Evolutionary conservation across 495 filamentous ascomycete species (phyloP).

Genomic region (Aspergillus sparsus): DNA sequence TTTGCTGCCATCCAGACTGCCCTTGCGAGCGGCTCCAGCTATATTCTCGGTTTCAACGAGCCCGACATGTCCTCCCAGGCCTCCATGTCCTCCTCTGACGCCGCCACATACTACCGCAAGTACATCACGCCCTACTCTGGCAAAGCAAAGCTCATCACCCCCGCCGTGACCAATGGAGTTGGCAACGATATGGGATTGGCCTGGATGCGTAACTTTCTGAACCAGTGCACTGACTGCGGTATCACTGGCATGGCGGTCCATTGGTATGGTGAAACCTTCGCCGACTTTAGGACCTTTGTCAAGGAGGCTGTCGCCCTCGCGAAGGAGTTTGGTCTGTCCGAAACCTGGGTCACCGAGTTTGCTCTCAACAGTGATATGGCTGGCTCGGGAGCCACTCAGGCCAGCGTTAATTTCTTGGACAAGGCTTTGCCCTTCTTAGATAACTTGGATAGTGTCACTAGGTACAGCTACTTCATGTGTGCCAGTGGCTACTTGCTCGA

Average conservation of each 20-base stretch:
- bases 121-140: slow-evolving; percentile 71
- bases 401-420: slow-evolving; percentile 55
- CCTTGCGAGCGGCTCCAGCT: slow-evolving; percentile 57
- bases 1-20: slow-evolving; percentile 54
- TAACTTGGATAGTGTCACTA: slow-evolving; percentile 59
- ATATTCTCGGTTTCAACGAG: slow-evolving; percentile 86
- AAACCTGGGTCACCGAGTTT: slow-evolving; percentile 86
- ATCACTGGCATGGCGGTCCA: slow-evolving; percentile 68
- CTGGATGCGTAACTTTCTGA: slow-evolving; percentile 64
- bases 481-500: slow-evolving; percentile 39
- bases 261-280: slow-evolving; percentile 60
- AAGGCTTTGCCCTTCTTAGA: slow-evolving; percentile 68
- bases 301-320: slow-evolving; percentile 50
- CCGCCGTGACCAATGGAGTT: slow-evolving; percentile 73
- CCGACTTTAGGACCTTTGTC: slow-evolving; percentile 62
- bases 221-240: slow-evolving; percentile 58
- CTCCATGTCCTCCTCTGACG: slow-evolving; percentile 59
- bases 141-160: slow-evolving; percentile 67
- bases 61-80: slow-evolving; percentile 69
- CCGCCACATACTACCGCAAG: slow-evolving; percentile 60
- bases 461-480: slow-evolving; percentile 82
- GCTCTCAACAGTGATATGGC: slow-evolving; percentile 40
- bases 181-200: slow-evolving; percentile 52
- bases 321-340: slow-evolving; percentile 46
- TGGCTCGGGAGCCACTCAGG: slow-evolving; percentile 40